A percentile compares a stretch with the other conserved stretches of the same genome.
phyloP scores from a whole-genome alignment of 106 monocot genomes.

The Alisma plantagoaquatica region DNA sequence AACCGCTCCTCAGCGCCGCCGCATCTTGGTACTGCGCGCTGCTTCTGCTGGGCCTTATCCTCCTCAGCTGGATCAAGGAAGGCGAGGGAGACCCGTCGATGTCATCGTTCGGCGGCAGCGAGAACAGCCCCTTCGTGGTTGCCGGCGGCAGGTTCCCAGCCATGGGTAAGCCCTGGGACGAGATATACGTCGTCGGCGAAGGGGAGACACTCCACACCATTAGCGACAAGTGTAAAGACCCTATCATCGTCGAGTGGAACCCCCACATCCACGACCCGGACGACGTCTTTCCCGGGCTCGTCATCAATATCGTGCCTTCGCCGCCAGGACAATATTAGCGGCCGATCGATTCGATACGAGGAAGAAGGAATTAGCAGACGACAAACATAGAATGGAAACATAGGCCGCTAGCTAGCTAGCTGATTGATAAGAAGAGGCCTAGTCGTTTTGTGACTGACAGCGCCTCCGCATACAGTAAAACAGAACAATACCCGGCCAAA shows the following conservation, averaged over 20 bases:
- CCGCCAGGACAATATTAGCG: too few relatives aligned
- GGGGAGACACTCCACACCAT: conserved; percentile 43
- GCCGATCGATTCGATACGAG: too few relatives aligned
- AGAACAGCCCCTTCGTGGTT: not conserved
- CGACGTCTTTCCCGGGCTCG: conserved; percentile 45
- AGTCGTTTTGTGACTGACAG: too few relatives aligned
- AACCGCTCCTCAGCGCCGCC: too few relatives aligned
- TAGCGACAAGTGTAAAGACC: conserved; percentile 42
- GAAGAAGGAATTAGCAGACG: too few relatives aligned
- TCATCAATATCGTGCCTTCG: conserved; percentile 28
- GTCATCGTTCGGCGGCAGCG: too few relatives aligned
- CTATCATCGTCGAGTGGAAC: conserved; percentile 37
- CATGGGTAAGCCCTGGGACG: conserved; percentile 22
- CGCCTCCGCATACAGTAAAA: too few relatives aligned
- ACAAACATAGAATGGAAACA: too few relatives aligned
- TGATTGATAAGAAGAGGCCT: too few relatives aligned
- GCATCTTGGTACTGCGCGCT: conserved; percentile 26
- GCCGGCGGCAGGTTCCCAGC: not conserved
- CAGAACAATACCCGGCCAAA: too few relatives aligned
- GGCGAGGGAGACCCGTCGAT: not conserved
- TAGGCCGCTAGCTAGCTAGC: too few relatives aligned
- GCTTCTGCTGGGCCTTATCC: conserved; percentile 22
- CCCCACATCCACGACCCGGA: conserved; percentile 43
- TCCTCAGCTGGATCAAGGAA: conserved; percentile 13
- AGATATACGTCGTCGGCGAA: conserved; percentile 39